Percentiles rank a stretch among this genome's conserved stretches.
phyloP scores from a whole-genome alignment of 1,139 yeast genomes.

The Candida buenavistaensis region DNA sequence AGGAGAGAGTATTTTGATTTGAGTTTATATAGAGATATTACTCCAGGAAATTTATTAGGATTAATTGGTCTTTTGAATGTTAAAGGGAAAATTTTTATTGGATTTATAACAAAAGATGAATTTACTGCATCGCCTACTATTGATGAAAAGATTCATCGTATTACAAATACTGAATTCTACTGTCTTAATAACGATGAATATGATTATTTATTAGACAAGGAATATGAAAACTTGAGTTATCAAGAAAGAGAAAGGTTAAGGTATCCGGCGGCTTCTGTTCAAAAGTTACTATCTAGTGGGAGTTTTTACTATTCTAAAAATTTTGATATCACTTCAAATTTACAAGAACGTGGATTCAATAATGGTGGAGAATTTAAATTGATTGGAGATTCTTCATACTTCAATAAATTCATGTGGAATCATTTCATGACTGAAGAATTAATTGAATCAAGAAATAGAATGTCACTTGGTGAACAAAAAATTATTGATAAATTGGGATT shows the following conservation, averaged over 20 bases:
- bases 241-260: slow-evolving; percentile 25
- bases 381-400: slow-evolving; percentile 48
- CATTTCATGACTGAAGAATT: slow-evolving; percentile 56
- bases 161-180: slow-evolving; percentile 60
- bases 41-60: slow-evolving; percentile 46
- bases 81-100: slow-evolving; percentile 55
- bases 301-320: slow-evolving; percentile 65
- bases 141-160: slow-evolving; percentile 50
- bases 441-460: slow-evolving; percentile 56
- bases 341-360: slow-evolving; percentile 54
- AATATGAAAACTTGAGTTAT: slow-evolving; percentile 20
- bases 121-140: slow-evolving; percentile 62
- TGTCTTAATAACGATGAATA: slow-evolving; percentile 59
- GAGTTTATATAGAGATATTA: slow-evolving; percentile 41
- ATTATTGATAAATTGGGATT: slow-evolving; percentile 59
- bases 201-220: slow-evolving; percentile 37
- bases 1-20: slow-evolving; percentile 37
- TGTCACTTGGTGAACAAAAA: slow-evolving; percentile 49
- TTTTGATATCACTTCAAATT: slow-evolving; percentile 61
- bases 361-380: slow-evolving; percentile 29
- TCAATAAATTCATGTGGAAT: slow-evolving; percentile 67
- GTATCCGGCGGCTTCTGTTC: slow-evolving; percentile 60
- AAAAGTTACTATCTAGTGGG: slow-evolving; percentile 59
- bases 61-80: slow-evolving; percentile 60
- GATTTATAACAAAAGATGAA: slow-evolving; percentile 56